Conservation (phyloP, 257 asterid species). For the Ilex asprella region DNA sequence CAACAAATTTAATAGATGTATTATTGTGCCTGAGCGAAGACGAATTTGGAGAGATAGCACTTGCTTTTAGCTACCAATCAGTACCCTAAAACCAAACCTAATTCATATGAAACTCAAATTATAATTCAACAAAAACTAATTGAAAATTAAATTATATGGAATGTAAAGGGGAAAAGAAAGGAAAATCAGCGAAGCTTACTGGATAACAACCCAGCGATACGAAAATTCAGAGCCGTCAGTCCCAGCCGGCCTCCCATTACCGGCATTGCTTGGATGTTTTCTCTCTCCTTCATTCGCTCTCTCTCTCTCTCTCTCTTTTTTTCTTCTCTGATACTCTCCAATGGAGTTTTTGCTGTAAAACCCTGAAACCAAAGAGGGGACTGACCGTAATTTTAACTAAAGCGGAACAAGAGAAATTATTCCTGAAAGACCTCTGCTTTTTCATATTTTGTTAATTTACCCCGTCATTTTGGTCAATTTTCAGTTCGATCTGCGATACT, state of each 20-base stretch:
- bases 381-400: too few relatives aligned
- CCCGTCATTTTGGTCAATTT: too few relatives aligned
- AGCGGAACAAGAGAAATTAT: too few relatives aligned
- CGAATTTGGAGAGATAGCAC: conserved; percentile 48
- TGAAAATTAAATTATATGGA: not conserved
- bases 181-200: conserved; percentile 26
- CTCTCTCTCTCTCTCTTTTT: conserved; percentile 4
- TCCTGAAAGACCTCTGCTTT: too few relatives aligned
- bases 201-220: conserved; percentile 90
- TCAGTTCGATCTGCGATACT: too few relatives aligned
- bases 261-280: conserved; percentile 53
- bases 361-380: too few relatives aligned
- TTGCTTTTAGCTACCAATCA: conserved; percentile 62
- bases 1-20: too few relatives aligned
- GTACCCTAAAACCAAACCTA: conserved; percentile 40
- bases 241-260: conserved; percentile 73
- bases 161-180: not conserved
- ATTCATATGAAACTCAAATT: not conserved
- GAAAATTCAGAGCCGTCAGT: conserved; percentile 92
- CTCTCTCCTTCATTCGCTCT: conserved; percentile 2
- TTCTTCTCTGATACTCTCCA: too few relatives aligned
- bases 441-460: too few relatives aligned
- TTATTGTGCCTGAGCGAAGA: conserved; percentile 52
- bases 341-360: too few relatives aligned
- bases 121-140: not conserved